Conservation (phyloP, 257 asterid species). For the Perilla frutescens region DNA sequence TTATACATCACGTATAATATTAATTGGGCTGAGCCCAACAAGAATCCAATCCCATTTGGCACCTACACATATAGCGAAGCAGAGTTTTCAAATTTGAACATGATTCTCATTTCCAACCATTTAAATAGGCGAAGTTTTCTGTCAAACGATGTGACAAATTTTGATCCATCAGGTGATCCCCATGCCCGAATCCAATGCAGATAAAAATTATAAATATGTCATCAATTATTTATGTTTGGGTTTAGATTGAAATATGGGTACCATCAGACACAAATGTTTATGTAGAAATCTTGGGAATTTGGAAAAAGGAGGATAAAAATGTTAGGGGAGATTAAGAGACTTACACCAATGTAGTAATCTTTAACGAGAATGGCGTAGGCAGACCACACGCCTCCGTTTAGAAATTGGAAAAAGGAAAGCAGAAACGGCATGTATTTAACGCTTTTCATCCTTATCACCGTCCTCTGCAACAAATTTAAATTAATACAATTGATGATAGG, state of each 20-base stretch:
- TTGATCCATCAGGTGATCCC: no score
- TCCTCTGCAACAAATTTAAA: slow-evolving; percentile 46
- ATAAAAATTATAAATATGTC: no score
- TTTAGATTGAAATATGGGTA: no score
- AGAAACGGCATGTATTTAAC: slow-evolving; percentile 78
- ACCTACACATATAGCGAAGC: slow-evolving; percentile 41
- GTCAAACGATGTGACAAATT: no score
- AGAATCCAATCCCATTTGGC: slow-evolving; percentile 67
- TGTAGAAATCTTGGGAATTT: no score
- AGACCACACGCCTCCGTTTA: slow-evolving; percentile 68
- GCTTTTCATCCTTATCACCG: slow-evolving; percentile 66
- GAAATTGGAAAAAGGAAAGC: slow-evolving; percentile 68
- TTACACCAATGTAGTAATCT: slow-evolving; percentile 68
- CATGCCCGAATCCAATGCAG: no score
- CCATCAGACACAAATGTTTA: no score
- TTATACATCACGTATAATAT: slow-evolving; percentile 46
- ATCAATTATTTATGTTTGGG: no score
- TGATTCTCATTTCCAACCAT: no score
- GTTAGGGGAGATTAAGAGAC: background rate
- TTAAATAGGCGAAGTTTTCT: background rate
- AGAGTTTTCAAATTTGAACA: no score
- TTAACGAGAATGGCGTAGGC: slow-evolving; percentile 55
- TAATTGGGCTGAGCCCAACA: slow-evolving; percentile 62
- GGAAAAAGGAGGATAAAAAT: no score
- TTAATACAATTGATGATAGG: no score